A percentile compares a stretch with the other conserved stretches of the same genome.
These are phyloP conservation scores for Oemleria cerasiformis DNA, from an alignment of 306 rosid species.

Conservation along the genomic window DNA sequence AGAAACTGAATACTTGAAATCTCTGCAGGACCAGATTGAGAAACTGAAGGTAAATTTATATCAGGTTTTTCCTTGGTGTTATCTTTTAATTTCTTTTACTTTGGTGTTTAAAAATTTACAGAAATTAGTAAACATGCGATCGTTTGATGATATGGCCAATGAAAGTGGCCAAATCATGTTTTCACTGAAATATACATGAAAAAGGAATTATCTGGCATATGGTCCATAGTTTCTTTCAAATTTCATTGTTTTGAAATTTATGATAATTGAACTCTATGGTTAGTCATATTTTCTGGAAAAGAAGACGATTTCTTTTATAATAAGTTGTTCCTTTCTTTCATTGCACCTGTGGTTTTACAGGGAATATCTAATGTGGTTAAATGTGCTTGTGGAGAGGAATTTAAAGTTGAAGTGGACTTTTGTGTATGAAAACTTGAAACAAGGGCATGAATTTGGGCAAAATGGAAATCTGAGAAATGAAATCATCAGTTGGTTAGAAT, in stretches of 20 bases:
- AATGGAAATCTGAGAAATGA: constrained; percentile 7
- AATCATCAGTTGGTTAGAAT: constrained; percentile 10
- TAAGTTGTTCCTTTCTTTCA: constrained; percentile 20
- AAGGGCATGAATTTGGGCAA: neutral
- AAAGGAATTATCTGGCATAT: neutral
- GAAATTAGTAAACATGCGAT: neutral
- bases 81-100: neutral
- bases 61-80: constrained; percentile 7
- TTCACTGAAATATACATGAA: neutral
- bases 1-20: constrained; percentile 65
- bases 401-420: constrained; percentile 43
- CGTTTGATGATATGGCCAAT: neutral
- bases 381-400: constrained; percentile 83
- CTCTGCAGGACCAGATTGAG: constrained; percentile 60
- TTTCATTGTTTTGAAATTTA: constrained; percentile 16
- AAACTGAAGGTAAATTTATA: constrained; percentile 56
- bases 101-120: constrained; percentile 1
- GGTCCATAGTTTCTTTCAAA: constrained; percentile 4
- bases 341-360: constrained; percentile 42
- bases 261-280: constrained; percentile 7
- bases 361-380: constrained; percentile 56
- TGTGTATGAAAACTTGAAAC: constrained; percentile 31
- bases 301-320: neutral
- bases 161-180: constrained; percentile 1
- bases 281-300: neutral